phyloP scores from a whole-genome alignment of 192 early-diverging fungal species.

The Coemansia sp. region DNA sequence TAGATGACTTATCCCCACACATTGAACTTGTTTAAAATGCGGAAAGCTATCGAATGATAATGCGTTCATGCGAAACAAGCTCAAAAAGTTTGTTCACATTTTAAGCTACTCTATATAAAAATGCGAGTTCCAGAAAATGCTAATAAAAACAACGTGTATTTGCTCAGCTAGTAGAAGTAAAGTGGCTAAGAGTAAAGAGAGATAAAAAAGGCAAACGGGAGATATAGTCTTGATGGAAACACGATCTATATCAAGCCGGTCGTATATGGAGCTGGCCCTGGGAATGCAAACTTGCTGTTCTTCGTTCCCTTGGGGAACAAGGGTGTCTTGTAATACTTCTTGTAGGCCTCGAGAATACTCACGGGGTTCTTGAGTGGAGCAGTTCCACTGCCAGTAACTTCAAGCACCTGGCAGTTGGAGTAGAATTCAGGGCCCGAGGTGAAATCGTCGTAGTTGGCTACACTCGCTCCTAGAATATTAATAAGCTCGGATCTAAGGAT shows the following conservation, averaged over 20 bases:
- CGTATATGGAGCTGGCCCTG: not conserved
- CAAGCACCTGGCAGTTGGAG: not conserved
- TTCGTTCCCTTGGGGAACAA: not conserved
- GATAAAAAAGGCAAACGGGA: not conserved
- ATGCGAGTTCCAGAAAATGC: no score
- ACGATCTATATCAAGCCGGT: not conserved
- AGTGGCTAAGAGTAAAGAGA: not conserved
- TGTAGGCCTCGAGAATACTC: not conserved
- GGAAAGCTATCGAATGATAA: no score
- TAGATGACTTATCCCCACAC: not conserved
- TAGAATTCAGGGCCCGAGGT: not conserved
- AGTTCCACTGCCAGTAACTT: not conserved
- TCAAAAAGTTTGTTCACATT: no score
- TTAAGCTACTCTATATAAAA: no score
- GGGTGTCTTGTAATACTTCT: not conserved
- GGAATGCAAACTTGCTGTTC: not conserved
- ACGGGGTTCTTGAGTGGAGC: not conserved
- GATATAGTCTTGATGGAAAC: not conserved
- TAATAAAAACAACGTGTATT: no score
- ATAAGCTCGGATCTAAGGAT: not conserved
- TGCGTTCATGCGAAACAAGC: no score
- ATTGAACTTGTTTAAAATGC: no score
- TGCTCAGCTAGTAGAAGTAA: not conserved
- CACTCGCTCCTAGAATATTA: not conserved
- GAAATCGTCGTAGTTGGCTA: not conserved